phyloP scores from a whole-genome alignment of 371 early-diverging fungal genomes.

The Actinomortierella wolfii region DNA sequence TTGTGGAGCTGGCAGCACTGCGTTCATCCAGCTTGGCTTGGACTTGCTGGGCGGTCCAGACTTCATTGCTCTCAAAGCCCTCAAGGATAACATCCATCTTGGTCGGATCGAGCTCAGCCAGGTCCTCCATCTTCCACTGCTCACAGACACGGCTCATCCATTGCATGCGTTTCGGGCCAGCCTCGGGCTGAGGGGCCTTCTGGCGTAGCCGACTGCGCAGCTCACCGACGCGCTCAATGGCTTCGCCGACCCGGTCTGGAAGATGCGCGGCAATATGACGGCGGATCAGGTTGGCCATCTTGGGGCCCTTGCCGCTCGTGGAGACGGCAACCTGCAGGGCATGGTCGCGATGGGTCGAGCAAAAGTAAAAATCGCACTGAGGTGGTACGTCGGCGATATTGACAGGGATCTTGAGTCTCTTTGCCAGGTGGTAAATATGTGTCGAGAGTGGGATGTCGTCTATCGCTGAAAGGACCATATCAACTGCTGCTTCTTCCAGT shows the following conservation, averaged over 20 bases:
- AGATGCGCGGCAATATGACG: conserved; percentile 66
- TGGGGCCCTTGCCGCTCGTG: conserved; percentile 89
- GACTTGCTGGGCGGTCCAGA: conserved; percentile 42
- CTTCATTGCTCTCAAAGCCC: conserved; percentile 62
- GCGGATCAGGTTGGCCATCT: conserved; percentile 82
- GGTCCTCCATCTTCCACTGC: conserved; percentile 59
- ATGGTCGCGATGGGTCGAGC: conserved; percentile 84
- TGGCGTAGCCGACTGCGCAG: conserved; percentile 71
- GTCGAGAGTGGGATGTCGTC: conserved; percentile 76
- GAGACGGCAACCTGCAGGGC: conserved; percentile 89
- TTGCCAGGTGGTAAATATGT: conserved; percentile 72
- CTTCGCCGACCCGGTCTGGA: conserved; percentile 68
- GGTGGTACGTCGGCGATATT: conserved; percentile 92
- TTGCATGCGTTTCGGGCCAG: conserved; percentile 75
- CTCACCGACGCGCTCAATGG: conserved; percentile 73
- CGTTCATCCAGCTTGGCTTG: conserved; percentile 9
- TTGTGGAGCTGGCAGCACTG: not conserved
- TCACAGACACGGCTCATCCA: conserved; percentile 68
- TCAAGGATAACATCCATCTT: conserved; percentile 60
- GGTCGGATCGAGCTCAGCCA: conserved; percentile 54
- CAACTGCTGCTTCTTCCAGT: conserved; percentile 45
- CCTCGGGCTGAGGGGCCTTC: conserved; percentile 69
- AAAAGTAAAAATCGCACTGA: conserved; percentile 92
- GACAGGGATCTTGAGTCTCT: conserved; percentile 77
- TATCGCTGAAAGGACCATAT: conserved; percentile 84